Evolutionary conservation across 108 stramenopile species (phyloP).

Genomic region (Seminavis robusta): DNA sequence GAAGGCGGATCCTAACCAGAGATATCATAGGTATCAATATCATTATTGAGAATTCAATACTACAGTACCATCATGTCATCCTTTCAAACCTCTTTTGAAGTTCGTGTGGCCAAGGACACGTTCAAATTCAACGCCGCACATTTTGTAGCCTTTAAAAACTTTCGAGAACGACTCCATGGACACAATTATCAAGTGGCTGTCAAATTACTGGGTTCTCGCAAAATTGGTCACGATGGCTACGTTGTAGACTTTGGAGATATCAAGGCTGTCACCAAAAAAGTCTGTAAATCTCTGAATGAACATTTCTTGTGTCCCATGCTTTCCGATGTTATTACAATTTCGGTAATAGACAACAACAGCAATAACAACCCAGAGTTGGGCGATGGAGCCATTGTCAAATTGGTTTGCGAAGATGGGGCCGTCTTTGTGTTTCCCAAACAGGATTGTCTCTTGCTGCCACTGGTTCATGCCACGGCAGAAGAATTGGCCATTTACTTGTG

Average conservation of each 20-base stretch:
- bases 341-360: slow-evolving; percentile 24
- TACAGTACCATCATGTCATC: too few species aligned
- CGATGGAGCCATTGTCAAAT: slow-evolving; percentile 25
- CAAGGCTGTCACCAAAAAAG: slow-evolving; percentile 67
- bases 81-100: slow-evolving; percentile 46
- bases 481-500: slow-evolving; percentile 90
- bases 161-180: slow-evolving; percentile 92
- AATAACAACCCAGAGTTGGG: too few species aligned
- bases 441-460: slow-evolving; percentile 90
- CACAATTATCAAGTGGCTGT: slow-evolving; percentile 91
- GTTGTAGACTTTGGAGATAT: slow-evolving; percentile 93
- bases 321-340: slow-evolving; percentile 80
- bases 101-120: slow-evolving; percentile 80
- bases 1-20: too few species aligned
- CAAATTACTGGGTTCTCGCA: slow-evolving; percentile 57
- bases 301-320: slow-evolving; percentile 87
- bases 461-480: slow-evolving; percentile 93
- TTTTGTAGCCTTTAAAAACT: slow-evolving; percentile 91
- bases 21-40: too few species aligned
- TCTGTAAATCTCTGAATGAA: slow-evolving; percentile 92
- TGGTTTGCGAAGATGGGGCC: slow-evolving; percentile 86
- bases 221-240: slow-evolving; percentile 81
- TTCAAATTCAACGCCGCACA: slow-evolving; percentile 98
- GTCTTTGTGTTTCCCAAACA: slow-evolving; percentile 69
- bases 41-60: too few species aligned